These are phyloP conservation scores for Powellomyces hirtus DNA, from an alignment of 192 early-diverging fungal species.

Conservation along the genomic window DNA sequence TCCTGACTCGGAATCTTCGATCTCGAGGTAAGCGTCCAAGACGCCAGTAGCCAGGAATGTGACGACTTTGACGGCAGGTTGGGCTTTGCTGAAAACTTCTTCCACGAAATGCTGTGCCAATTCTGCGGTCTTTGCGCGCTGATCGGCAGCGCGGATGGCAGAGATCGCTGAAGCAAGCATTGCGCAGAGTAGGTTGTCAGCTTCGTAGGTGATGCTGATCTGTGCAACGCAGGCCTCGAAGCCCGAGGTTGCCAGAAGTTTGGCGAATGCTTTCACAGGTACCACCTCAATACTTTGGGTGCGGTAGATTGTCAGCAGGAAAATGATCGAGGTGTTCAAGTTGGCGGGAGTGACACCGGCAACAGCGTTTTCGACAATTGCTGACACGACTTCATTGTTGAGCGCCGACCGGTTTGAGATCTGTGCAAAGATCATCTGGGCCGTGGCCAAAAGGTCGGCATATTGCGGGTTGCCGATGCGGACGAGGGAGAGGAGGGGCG, in stretches of 20 bases:
- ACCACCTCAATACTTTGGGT: conserved; percentile 3
- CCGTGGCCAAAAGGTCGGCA: conserved; percentile 37
- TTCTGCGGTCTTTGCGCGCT: neutral
- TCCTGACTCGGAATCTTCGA: neutral
- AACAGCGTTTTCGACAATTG: conserved; percentile 46
- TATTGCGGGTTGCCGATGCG: conserved; percentile 43
- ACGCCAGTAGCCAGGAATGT: neutral
- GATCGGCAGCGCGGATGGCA: neutral
- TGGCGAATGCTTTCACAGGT: neutral
- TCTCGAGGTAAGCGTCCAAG: conserved; percentile 5
- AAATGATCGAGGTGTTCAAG: conserved; percentile 20
- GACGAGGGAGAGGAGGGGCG: conserved; percentile 50
- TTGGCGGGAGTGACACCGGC: conserved; percentile 19
- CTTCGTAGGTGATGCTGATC: conserved; percentile 10
- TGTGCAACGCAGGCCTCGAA: neutral
- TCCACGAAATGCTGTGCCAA: conserved; percentile 1
- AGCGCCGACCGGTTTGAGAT: conserved; percentile 53
- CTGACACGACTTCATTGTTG: conserved; percentile 39
- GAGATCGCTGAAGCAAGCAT: conserved; percentile 2
- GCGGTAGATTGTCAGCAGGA: conserved; percentile 25
- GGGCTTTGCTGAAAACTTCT: neutral
- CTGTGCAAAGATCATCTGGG: conserved; percentile 70
- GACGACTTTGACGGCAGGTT: neutral
- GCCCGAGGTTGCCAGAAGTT: neutral
- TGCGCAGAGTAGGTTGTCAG: conserved; percentile 6